A percentile compares a stretch with the other conserved stretches of the same genome.
phyloP scores from a whole-genome alignment of 2,329 filamentous ascomycete species.

The Aspergillus versicolor region DNA sequence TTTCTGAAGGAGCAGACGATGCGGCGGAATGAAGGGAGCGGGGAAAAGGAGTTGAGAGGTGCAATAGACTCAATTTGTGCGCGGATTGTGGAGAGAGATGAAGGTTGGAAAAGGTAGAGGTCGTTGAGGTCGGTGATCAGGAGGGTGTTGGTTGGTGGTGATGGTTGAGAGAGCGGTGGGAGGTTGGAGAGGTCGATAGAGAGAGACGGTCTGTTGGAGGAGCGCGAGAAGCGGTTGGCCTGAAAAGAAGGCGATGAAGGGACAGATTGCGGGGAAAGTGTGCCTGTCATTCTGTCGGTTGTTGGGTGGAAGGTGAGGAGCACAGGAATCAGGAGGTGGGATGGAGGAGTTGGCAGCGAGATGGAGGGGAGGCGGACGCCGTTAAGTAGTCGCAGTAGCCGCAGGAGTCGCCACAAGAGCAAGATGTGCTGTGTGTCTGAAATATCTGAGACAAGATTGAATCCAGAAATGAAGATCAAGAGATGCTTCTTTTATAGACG shows the following conservation, averaged over 20 bases:
- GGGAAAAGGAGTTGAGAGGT: slow-evolving; percentile 51
- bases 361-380: neutral
- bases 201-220: slow-evolving; percentile 35
- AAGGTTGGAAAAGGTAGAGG: slow-evolving; percentile 47
- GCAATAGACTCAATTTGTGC: slow-evolving; percentile 42
- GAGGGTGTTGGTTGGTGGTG: slow-evolving; percentile 51
- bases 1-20: slow-evolving; percentile 51
- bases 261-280: slow-evolving; percentile 23
- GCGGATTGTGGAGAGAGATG: slow-evolving; percentile 44
- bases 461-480: neutral
- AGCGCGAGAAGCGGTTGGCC: slow-evolving; percentile 22
- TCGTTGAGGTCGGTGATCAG: slow-evolving; percentile 51
- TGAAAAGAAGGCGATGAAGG: slow-evolving; percentile 27
- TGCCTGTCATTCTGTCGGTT: slow-evolving; percentile 22
- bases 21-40: slow-evolving; percentile 50
- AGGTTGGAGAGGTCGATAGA: slow-evolving; percentile 48
- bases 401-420: slow-evolving; percentile 1
- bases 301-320: neutral
- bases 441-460: neutral
- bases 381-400: neutral
- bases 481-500: neutral
- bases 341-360: neutral
- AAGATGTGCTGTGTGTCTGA: neutral
- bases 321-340: neutral
- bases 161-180: slow-evolving; percentile 45